A percentile compares a stretch with the other conserved stretches of the same genome.
Evolutionary conservation across 176 grass and related monocot genomes (phyloP).

Genomic region (barley (Hordeum vulgare)): DNA sequence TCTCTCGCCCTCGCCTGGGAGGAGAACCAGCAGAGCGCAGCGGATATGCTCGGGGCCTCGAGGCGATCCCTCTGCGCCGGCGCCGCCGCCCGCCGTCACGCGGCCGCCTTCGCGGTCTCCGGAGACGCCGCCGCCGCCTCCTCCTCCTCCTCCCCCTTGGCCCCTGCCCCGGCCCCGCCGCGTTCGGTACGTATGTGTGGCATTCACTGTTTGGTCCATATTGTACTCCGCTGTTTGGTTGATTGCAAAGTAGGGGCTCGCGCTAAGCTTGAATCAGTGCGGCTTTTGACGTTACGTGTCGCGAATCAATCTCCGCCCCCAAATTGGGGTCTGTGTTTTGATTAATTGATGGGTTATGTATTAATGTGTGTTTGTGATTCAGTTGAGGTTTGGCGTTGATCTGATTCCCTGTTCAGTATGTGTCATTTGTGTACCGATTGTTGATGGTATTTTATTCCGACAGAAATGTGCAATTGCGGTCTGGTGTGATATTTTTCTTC

Average conservation of each 20-base stretch:
- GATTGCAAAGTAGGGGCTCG: background rate
- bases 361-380: background rate
- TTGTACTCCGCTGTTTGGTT: background rate
- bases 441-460: background rate
- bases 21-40: background rate
- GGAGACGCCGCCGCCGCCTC: conserved; percentile 18
- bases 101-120: conserved; percentile 1
- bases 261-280: background rate
- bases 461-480: background rate
- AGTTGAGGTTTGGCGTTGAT: background rate
- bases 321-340: background rate
- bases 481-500: background rate
- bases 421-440: background rate
- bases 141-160: background rate
- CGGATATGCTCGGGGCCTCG: conserved; percentile 70
- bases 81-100: conserved; percentile 27
- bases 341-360: background rate
- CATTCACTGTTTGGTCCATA: background rate
- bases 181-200: conserved; percentile 2
- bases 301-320: background rate
- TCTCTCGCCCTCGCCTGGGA: background rate
- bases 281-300: background rate
- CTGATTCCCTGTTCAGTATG: background rate
- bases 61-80: conserved; percentile 61
- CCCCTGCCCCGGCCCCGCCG: background rate